Base-by-base conservation (phyloP, 2,329 filamentous ascomycete species). In the Shiraia bambusicola region DNA sequence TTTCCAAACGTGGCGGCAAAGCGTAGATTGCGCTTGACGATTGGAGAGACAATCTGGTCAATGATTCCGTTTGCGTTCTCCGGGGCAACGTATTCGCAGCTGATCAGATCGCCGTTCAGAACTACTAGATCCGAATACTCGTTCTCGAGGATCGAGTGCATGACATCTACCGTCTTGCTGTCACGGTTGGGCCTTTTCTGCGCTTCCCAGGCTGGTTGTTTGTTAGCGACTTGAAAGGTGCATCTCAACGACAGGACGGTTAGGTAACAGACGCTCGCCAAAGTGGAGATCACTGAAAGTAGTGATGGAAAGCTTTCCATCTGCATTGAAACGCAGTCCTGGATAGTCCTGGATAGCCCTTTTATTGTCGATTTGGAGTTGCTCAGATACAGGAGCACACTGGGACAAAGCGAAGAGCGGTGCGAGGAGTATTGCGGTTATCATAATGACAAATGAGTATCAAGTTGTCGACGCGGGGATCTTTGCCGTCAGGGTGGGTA, bases 1-100 rank as follows among this genome's bases (percentile, higher is more conserved):
- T 88, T 88, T 0, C 85, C 85, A 48, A 88, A 88, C 0, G 83
- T 83, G 0, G 80, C 82, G 2, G 83, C 83, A 79, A 83, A 88
- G 0, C 73, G 72, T 0, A 85, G 58, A 6, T 72, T 70, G 12
- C 77, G 74, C 3, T 76, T 50, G 0, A 84, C 69, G 0, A 88
- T 82, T 6, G 63, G 63, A 7, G 47, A 28, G 12, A 63, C 40
- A 14, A 65, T 40, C 27, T 57, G 54, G 28, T 64, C 55, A 22
- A 65, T 49, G 25, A 59, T 27, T 1, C 30, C 16, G 5, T 55
- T 60, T n/a, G 37, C 40, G 16, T 56, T 46, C 2, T 50, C 40
- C 8, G 51, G 42, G 8, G 39, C 47, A 3, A 61, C 42, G 33
- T 52, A 56, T 44, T 88, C 84, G 28, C 85, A 84, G 0, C 84